A percentile compares a stretch with the other conserved stretches of the same genome.
phyloP scores from a whole-genome alignment of 345 rosid species.

The Ceriops tagal region DNA sequence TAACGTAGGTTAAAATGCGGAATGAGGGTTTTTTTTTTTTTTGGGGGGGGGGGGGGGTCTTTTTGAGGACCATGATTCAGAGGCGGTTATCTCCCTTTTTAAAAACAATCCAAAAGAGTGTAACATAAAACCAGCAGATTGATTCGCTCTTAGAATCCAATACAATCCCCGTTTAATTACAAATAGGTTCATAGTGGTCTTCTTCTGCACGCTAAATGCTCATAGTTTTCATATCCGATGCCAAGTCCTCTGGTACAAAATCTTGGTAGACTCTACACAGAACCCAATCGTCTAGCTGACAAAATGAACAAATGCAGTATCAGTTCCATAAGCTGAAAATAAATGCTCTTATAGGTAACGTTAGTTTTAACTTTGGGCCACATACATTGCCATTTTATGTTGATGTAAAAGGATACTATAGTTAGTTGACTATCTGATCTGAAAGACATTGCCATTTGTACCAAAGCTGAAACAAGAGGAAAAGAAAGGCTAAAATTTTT shows the following conservation, averaged over 20 bases:
- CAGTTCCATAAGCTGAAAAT: neutral
- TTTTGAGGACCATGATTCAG: too few species aligned
- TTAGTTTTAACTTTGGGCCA: neutral
- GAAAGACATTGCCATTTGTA: neutral
- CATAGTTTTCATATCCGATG: slow-evolving; percentile 6
- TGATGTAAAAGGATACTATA: neutral
- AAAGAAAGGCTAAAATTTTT: neutral
- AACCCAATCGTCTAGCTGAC: slow-evolving; percentile 12
- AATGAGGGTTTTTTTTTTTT: too few species aligned
- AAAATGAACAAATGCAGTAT: neutral
- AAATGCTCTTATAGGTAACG: neutral
- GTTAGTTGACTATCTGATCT: neutral
- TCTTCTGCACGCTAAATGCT: neutral
- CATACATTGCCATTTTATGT: neutral
- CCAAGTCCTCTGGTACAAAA: slow-evolving; percentile 1
- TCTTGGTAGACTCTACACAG: slow-evolving; percentile 11
- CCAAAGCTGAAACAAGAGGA: neutral
- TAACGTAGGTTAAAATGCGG: too few species aligned
- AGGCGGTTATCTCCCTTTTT: too few species aligned
- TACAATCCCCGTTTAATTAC: too few species aligned
- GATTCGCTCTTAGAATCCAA: too few species aligned
- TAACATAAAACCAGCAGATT: too few species aligned
- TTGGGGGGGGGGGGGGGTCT: too few species aligned
- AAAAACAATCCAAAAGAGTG: neutral
- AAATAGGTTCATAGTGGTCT: too few species aligned